Percentiles rank a stretch among this genome's conserved stretches.
Evolutionary conservation across 192 early-diverging fungal genomes (phyloP).

Genomic region (Mortierella antarctica): DNA sequence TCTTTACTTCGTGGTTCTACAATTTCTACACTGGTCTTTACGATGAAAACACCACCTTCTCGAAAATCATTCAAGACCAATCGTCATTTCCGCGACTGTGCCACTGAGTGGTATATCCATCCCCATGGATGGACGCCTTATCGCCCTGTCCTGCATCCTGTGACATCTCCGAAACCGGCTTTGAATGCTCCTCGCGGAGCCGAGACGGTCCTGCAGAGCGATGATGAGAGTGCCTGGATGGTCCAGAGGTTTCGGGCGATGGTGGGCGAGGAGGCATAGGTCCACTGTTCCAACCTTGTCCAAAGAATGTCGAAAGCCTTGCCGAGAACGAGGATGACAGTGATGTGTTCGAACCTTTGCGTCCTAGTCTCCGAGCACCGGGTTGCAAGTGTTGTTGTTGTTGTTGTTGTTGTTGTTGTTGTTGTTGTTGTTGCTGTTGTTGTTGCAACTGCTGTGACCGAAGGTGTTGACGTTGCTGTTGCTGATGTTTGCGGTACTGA

Average conservation of each 20-base stretch:
- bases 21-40: no score
- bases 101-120: slow-evolving; percentile 35
- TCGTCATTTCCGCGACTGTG: slow-evolving; percentile 39
- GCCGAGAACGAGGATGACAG: slow-evolving; percentile 18
- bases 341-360: slow-evolving; percentile 24
- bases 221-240: background rate
- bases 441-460: slow-evolving; percentile 9
- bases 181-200: slow-evolving; percentile 11
- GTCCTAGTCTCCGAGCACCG: background rate
- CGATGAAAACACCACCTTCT: background rate
- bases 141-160: slow-evolving; percentile 3
- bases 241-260: background rate
- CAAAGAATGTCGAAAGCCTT: slow-evolving; percentile 33
- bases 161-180: background rate
- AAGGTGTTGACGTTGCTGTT: slow-evolving; percentile 18
- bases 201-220: slow-evolving; percentile 9
- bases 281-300: slow-evolving; percentile 33
- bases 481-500: slow-evolving; percentile 13
- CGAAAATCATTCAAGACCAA: slow-evolving; percentile 19
- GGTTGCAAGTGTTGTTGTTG: background rate
- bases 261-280: slow-evolving; percentile 36
- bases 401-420: background rate
- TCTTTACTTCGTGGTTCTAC: no score
- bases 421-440: background rate
- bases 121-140: slow-evolving; percentile 29